Conservation (phyloP, 192 early-diverging fungal species). For the Gryganskiella cystojenkinii region DNA sequence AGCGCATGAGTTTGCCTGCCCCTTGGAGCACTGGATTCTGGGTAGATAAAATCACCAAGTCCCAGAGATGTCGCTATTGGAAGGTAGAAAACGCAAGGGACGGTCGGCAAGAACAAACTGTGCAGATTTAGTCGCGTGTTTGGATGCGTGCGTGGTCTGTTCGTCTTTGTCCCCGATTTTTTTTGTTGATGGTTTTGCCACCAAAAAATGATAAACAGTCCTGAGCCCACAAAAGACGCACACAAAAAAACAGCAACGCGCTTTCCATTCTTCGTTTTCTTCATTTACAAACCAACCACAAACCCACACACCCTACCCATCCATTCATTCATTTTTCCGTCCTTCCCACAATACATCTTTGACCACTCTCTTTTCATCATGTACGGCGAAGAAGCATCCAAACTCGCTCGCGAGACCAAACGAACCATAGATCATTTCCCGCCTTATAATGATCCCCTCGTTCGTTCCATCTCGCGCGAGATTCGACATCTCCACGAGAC, state of each 20-base stretch:
- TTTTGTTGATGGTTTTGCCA: neutral
- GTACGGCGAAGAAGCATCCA: constrained; percentile 82
- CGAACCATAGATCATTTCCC: constrained; percentile 75
- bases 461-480: constrained; percentile 84
- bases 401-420: constrained; percentile 85
- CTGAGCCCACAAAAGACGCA: too few relatives aligned
- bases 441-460: constrained; percentile 84
- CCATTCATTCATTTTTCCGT: too few relatives aligned
- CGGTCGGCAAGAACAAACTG: too few relatives aligned
- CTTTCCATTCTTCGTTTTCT: neutral
- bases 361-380: constrained; percentile 40
- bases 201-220: neutral
- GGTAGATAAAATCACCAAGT: too few relatives aligned
- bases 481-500: constrained; percentile 71
- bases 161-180: neutral
- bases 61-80: too few relatives aligned
- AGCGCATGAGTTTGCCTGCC: too few relatives aligned
- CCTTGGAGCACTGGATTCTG: too few relatives aligned
- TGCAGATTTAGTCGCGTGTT: too few relatives aligned
- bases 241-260: neutral
- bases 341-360: neutral
- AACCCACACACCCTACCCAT: too few relatives aligned
- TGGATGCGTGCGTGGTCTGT: too few relatives aligned
- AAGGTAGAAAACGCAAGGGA: too few relatives aligned
- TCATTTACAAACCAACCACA: neutral